Base-by-base conservation (phyloP, 2,329 filamentous ascomycete species). In the Huntiella decipiens region DNA sequence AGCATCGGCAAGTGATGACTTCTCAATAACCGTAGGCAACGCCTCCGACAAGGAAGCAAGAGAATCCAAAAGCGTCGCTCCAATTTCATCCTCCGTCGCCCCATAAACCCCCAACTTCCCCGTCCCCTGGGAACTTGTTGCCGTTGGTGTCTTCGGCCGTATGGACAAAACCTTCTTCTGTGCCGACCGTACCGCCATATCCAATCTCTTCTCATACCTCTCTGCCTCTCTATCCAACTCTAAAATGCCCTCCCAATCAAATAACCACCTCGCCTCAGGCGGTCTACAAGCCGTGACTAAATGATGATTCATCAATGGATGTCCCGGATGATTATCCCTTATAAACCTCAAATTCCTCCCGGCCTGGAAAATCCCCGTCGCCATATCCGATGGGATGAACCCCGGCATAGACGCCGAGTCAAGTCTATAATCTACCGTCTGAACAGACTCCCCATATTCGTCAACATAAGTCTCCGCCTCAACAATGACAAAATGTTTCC, bases 271-370 rank as follows among this genome's bases (percentile, higher is more conserved):
- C 2, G 83, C 63, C 11, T 60, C 58, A 2, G 81, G 79, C 10
- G 76, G 70, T 5, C 64, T 58, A 8, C 65, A 63, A 10, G 61
- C 57, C 7, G 56, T 53, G 4, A 74, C 57, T 4, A 70, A 62
- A 19, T 66, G 63, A n/a, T 65, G 55, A 37, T 66, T 66, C 11
- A 74, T 71, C 37, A 91, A 63, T 0, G 79, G 75, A 56, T 92
- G 82, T 2, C 76, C 66, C 4, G 82, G 71, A 56, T 91, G 81
- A 53, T 80, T 75, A 16, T 66, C 63, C 53, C 76, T 73, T 41
- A 93, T 66, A 45, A 91, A 76, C 5, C 81, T 73, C 41, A 93
- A 61, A 56, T 81, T 88, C 54, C 72, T 74, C 3, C 83, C 85
- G 3, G 78, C 81, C 56, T 92, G 83, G 52, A 88, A 87, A n/a